These are phyloP conservation scores for Saccharomycopsis amapae DNA, from an alignment of 805 yeast genomes.

Conservation along the genomic window DNA sequence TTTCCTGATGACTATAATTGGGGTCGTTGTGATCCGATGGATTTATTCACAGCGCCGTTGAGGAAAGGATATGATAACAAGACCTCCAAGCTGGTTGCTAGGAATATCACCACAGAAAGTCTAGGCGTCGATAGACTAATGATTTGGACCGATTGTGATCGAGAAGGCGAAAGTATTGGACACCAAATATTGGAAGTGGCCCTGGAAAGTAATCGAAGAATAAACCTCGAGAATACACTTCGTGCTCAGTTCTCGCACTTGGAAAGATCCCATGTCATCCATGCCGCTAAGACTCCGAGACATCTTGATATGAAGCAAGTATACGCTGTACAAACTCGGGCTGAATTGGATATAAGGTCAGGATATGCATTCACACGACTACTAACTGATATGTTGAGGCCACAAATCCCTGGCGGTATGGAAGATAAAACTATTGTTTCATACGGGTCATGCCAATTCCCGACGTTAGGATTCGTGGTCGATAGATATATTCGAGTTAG, in stretches of 20 bases:
- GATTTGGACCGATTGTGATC: slow-evolving; percentile 98
- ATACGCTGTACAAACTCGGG: slow-evolving; percentile 78
- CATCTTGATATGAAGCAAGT: slow-evolving; percentile 60
- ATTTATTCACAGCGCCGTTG: slow-evolving; percentile 67
- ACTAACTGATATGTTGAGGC: slow-evolving; percentile 16
- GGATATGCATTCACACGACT: slow-evolving; percentile 82
- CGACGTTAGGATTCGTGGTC: slow-evolving; percentile 93
- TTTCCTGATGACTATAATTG: slow-evolving; percentile 57
- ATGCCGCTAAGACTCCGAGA: slow-evolving; percentile 68
- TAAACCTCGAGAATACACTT: slow-evolving; percentile 45
- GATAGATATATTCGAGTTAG: slow-evolving; percentile 77
- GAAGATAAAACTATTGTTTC: slow-evolving; percentile 40
- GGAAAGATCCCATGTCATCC: slow-evolving; percentile 63
- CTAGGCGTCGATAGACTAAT: slow-evolving; percentile 53
- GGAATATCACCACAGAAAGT: slow-evolving; percentile 64
- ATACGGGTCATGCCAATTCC: slow-evolving; percentile 94
- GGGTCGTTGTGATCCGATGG: slow-evolving; percentile 59
- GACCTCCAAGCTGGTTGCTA: slow-evolving; percentile 43
- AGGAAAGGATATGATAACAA: slow-evolving; percentile 33
- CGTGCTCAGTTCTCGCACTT: slow-evolving; percentile 86
- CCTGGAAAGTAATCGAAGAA: slow-evolving; percentile 35
- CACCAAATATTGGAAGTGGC: slow-evolving; percentile 76
- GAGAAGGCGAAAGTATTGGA: slow-evolving; percentile 94
- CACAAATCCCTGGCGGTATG: not conserved
- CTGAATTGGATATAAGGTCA: slow-evolving; percentile 80